Conservation (phyloP, 2,329 filamentous ascomycete species). For the Graphium sp. region DNA sequence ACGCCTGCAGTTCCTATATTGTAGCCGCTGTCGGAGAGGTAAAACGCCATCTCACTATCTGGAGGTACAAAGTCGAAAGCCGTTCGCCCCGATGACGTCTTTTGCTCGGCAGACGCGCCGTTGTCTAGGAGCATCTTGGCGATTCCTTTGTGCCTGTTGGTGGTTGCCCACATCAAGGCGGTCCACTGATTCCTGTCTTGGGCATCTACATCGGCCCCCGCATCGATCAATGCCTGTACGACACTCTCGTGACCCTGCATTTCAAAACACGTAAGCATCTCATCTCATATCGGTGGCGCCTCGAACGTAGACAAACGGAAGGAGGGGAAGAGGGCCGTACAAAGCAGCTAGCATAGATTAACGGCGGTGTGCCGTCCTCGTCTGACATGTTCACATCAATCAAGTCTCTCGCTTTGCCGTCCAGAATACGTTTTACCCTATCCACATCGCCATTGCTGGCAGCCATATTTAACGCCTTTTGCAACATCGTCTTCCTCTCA, state of each 20-base stretch:
- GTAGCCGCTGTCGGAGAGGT: conserved; percentile 88
- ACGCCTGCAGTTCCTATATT: conserved; percentile 66
- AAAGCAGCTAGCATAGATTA: conserved; percentile 98
- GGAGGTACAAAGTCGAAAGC: conserved; percentile 92
- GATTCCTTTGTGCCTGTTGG: conserved; percentile 90
- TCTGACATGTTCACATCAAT: conserved; percentile 79
- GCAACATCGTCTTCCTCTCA: conserved; percentile 67
- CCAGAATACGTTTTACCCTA: conserved; percentile 59
- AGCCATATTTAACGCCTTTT: conserved; percentile 84
- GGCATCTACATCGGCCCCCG: conserved; percentile 76
- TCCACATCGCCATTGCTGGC: conserved; percentile 89
- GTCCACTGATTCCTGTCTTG: conserved; percentile 97
- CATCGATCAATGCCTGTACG: conserved; percentile 67
- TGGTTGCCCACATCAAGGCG: conserved; percentile 99
- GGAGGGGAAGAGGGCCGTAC: conserved; percentile 29
- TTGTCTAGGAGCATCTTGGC: conserved; percentile 85
- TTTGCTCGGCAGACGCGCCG: conserved; percentile 87
- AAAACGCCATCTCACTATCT: conserved; percentile 92
- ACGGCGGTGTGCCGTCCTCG: conserved; percentile 85
- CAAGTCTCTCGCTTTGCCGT: conserved; percentile 55
- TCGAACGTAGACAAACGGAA: conserved; percentile 7
- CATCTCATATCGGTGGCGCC: neutral
- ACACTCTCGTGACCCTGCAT: conserved; percentile 71
- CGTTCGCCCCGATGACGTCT: conserved; percentile 83
- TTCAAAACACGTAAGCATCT: neutral